Conservation (phyloP, 73 alveolate species). For the Durusdinium trenchii region DNA sequence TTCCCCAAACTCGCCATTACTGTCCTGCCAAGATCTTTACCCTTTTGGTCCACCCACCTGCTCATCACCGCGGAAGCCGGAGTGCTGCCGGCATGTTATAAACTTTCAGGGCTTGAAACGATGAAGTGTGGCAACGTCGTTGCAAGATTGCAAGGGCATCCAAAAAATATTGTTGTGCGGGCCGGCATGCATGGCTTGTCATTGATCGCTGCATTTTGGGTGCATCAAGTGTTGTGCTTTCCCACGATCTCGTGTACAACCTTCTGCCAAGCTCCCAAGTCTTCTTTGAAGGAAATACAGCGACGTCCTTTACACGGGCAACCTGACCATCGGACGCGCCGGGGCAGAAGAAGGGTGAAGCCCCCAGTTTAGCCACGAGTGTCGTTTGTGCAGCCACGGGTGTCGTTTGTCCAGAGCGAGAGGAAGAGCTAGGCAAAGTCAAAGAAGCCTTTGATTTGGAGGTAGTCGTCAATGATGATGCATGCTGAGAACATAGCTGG, state of each 20-base stretch:
- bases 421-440: no score
- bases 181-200: no score
- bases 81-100: slow-evolving; percentile 7
- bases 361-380: neutral
- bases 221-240: no score
- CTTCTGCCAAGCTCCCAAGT: neutral
- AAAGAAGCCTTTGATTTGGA: no score
- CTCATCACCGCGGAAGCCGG: slow-evolving; percentile 48
- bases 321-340: slow-evolving; percentile 33
- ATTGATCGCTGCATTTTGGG: no score
- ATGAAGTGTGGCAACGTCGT: neutral
- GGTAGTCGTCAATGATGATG: no score
- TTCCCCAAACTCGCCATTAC: neutral
- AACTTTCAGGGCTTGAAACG: neutral
- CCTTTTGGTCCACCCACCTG: slow-evolving; percentile 88
- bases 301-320: slow-evolving; percentile 64
- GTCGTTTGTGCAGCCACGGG: no score
- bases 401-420: no score
- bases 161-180: no score
- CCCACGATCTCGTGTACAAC: neutral
- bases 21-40: slow-evolving; percentile 23
- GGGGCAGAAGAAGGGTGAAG: slow-evolving; percentile 31
- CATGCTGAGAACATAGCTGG: no score
- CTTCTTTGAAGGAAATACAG: slow-evolving; percentile 20
- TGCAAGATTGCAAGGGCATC: no score